Conservation (phyloP, 345 rosid genomes). For the Gossypium bickii region DNA sequence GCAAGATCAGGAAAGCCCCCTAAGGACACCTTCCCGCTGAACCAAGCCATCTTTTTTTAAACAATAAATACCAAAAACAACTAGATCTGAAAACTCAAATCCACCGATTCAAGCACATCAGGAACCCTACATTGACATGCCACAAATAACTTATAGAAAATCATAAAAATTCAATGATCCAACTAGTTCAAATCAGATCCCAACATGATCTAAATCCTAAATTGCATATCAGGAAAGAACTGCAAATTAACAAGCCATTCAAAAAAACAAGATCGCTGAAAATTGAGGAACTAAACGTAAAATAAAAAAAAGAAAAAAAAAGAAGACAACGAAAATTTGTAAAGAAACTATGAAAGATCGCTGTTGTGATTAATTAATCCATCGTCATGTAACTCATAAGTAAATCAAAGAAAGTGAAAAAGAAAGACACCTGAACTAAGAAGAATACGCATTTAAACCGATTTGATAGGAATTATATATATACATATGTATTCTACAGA, state of each 20-base stretch:
- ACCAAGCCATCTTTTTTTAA: constrained; percentile 76
- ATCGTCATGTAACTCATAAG: neutral
- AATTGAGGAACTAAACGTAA: constrained; percentile 9
- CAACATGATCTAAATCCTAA: neutral
- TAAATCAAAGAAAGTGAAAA: constrained; percentile 7
- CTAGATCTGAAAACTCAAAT: constrained; percentile 23
- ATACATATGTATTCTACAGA: neutral
- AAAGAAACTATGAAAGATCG: neutral
- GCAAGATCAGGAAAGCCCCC: constrained; percentile 96
- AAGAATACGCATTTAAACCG: neutral
- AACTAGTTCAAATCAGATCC: constrained; percentile 8
- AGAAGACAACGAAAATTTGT: neutral
- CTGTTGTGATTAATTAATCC: neutral
- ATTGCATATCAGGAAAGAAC: neutral
- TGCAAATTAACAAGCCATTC: neutral
- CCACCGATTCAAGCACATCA: constrained; percentile 25
- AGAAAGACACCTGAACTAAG: constrained; percentile 3
- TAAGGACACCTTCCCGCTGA: constrained; percentile 78
- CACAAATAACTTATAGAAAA: constrained; percentile 1
- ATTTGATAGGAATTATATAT: neutral
- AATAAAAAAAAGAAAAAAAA: too few relatives aligned
- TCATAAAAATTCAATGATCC: constrained; percentile 9
- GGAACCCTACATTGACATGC: constrained; percentile 28
- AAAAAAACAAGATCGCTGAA: constrained; percentile 4
- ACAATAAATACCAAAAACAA: constrained; percentile 15